Percentiles rank a stretch among this genome's conserved stretches.
Conservation (phyloP, 306 rosid genomes). For the Cucumis sativus region Cucumber_9930_V3 NC_026657.2:22551001-22551500, state of each 20-base stretch:
- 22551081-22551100: conserved; percentile 98
- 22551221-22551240: too few relatives aligned
- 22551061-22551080: conserved; percentile 92
- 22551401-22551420: conserved; percentile 14
- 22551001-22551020: conserved; percentile 39
- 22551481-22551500: conserved; percentile 17
- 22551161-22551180: background rate
- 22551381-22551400: conserved; percentile 13
- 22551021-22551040: conserved; percentile 99
- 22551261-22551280: conserved; percentile 65
- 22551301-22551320: conserved; percentile 32
- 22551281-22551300: conserved; percentile 76
- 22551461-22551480: conserved; percentile 23
- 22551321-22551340: conserved; percentile 28
- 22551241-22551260: background rate
- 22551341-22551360: conserved; percentile 15
- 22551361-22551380: conserved; percentile 13
- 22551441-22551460: conserved; percentile 14
- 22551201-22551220: too few relatives aligned
- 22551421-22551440: conserved; percentile 24
- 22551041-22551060: conserved; percentile 94
- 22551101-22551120: conserved; percentile 2
- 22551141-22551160: background rate
- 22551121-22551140: background rate
- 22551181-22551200: too few relatives aligned